Evolutionary conservation across 2,329 filamentous ascomycete species (phyloP), one percentile per base, ranked within the genome.

Genomic region (Annulohypoxylon truncatum): DNA sequence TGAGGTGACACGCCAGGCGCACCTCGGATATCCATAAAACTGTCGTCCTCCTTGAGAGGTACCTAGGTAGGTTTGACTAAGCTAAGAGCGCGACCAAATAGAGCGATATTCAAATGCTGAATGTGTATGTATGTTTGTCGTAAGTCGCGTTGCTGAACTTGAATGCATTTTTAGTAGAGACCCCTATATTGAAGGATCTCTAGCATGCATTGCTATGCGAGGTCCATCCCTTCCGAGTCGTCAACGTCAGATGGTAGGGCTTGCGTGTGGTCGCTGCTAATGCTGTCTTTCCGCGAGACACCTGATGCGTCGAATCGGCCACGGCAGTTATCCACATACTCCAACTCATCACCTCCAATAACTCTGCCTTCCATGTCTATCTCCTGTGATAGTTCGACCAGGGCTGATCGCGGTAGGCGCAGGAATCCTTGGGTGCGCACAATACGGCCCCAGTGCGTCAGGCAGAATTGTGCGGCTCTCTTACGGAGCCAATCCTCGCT

Each of bases 401-500:
- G 84, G 20, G 93, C 92, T 55, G 87, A 83, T 58, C 92, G 90
- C 60, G 91, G 93, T 33, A 99, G 84, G 52, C 88, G 90, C 64
- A 94, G 85, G 82, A 98, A 99, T 0, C 92, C 94, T 31, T 90
- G 86, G 0, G 94, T 97, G 15, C 96, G 90, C 20, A 98, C 96
- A 26, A 99, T 89, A 48, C 96, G 90, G 56, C 96, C 96, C 94
- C 96, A 99, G 78, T 98, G 93, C 38, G 91, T 91, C 79, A 99
- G 88, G 76, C 94, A 97, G 79, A 96, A 98, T 48, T 85, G 85
- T 0, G 94, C 94, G 0, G 96, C 93, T 56, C 95, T 90, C 73
- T 92, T 92, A 77, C 94, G 92, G 38, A 99, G 85, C 94, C 94
- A 97, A 56, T 97, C 93, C 79, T 99, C 96, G 72, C 90, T 92